Evolutionary conservation across 2,329 filamentous ascomycete genomes (phyloP).

Genomic region (Colletotrichum godetiae): DNA sequence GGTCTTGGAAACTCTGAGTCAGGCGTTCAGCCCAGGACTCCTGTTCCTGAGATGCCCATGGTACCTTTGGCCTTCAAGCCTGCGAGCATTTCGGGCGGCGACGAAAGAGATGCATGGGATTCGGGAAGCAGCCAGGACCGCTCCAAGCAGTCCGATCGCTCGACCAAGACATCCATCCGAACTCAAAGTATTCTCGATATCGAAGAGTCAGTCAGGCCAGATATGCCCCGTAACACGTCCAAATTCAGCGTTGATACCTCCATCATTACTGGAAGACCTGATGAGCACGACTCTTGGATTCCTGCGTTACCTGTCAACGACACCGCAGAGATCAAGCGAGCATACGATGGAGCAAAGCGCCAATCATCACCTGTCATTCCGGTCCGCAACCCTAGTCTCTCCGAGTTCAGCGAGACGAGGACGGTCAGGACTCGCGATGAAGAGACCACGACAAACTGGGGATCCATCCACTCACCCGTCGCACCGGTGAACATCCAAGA

Average conservation of each 20-base stretch:
- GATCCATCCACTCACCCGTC: constrained; percentile 61
- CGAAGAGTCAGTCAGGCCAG: constrained; percentile 41
- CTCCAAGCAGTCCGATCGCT: constrained; percentile 48
- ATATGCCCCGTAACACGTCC: constrained; percentile 37
- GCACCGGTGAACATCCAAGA: constrained; percentile 56
- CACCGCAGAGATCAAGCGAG: constrained; percentile 3
- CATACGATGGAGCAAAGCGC: constrained; percentile 50
- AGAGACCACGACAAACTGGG: constrained; percentile 59
- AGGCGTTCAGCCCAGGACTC: constrained; percentile 28
- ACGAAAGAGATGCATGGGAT: constrained; percentile 37
- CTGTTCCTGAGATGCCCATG: constrained; percentile 57
- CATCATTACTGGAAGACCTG: constrained; percentile 38
- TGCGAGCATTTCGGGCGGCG: constrained; percentile 29
- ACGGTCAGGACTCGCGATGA: constrained; percentile 50
- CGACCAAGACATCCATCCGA: constrained; percentile 49
- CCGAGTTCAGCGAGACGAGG: constrained; percentile 48
- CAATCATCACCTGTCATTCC: constrained; percentile 64
- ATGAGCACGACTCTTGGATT: constrained; percentile 53
- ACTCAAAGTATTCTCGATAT: constrained; percentile 55
- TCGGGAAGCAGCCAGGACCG: constrained; percentile 20
- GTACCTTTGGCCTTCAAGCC: constrained; percentile 47
- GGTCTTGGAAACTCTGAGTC: constrained; percentile 38
- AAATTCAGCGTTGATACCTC: constrained; percentile 46
- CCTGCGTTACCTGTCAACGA: constrained; percentile 43
- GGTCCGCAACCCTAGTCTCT: constrained; percentile 46